Evolutionary conservation across 257 asterid genomes (phyloP).

Genomic region (Cordia subcordata): DNA sequence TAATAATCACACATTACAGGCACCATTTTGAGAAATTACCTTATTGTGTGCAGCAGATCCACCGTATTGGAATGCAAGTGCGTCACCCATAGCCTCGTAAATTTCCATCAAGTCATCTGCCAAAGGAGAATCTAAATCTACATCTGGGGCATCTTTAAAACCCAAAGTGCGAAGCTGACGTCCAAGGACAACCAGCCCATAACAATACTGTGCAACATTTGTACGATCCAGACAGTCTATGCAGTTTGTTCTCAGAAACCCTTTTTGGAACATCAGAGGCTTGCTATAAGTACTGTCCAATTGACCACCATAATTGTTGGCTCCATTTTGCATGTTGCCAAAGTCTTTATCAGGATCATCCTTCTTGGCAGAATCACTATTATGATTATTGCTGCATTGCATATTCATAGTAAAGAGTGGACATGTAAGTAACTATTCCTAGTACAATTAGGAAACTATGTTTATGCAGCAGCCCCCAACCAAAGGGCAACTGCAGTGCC

Average conservation of each 20-base stretch:
- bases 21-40: slow-evolving; percentile 35
- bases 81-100: slow-evolving; percentile 94
- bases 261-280: slow-evolving; percentile 64
- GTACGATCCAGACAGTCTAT: slow-evolving; percentile 98
- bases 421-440: background rate
- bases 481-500: no score
- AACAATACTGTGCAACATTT: slow-evolving; percentile 90
- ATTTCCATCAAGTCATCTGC: slow-evolving; percentile 77
- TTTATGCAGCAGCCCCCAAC: no score
- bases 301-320: slow-evolving; percentile 16
- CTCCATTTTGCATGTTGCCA: slow-evolving; percentile 9
- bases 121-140: slow-evolving; percentile 53
- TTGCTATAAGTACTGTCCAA: slow-evolving; percentile 25
- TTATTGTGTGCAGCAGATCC: slow-evolving; percentile 98
- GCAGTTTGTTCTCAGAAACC: slow-evolving; percentile 91
- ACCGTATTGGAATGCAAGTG: slow-evolving; percentile 90
- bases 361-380: slow-evolving; percentile 32
- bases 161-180: slow-evolving; percentile 81
- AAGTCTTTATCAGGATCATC: slow-evolving; percentile 22
- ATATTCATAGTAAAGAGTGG: background rate
- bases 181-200: slow-evolving; percentile 80
- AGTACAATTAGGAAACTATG: background rate
- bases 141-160: slow-evolving; percentile 37
- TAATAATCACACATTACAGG: slow-evolving; percentile 1
- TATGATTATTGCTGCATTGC: slow-evolving; percentile 28